Evolutionary conservation across 2,329 filamentous ascomycete genomes (phyloP).

Genomic region (Penicillium crustosum): DNA sequence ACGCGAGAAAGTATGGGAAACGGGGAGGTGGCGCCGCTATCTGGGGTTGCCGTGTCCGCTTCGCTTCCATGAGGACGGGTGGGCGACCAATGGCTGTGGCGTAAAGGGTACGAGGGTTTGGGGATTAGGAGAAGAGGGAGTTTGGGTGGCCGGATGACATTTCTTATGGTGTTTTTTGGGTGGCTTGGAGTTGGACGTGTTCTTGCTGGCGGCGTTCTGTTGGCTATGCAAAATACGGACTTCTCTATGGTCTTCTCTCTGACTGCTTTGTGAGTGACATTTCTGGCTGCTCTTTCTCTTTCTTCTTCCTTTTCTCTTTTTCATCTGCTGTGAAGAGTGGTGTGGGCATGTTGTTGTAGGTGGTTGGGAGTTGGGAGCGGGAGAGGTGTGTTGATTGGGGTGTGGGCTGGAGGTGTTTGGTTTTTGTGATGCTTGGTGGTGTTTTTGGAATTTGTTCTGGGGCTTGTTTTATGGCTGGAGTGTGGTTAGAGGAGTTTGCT

Average conservation of each 20-base stretch:
- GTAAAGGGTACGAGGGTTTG: constrained; percentile 20
- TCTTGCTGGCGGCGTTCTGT: constrained; percentile 2
- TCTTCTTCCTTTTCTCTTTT: background rate
- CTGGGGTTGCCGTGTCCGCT: constrained; percentile 44
- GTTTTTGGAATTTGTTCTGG: background rate
- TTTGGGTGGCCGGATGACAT: background rate
- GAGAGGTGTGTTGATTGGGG: constrained; percentile 2
- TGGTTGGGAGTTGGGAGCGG: constrained; percentile 6
- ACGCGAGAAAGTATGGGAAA: background rate
- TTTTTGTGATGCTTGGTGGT: constrained; percentile 1
- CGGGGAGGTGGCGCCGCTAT: constrained; percentile 29
- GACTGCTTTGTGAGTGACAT: background rate
- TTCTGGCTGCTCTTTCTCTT: background rate
- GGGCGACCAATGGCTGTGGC: constrained; percentile 47
- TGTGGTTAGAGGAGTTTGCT: constrained; percentile 8
- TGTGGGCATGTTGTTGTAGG: constrained; percentile 1
- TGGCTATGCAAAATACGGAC: background rate
- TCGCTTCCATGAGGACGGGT: constrained; percentile 41
- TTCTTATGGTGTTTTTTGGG: background rate
- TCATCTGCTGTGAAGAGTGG: constrained; percentile 5
- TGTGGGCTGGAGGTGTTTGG: constrained; percentile 10
- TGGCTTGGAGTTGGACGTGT: background rate
- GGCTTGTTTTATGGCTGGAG: constrained; percentile 6
- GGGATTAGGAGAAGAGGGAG: background rate
- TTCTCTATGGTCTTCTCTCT: background rate